Evolutionary conservation across 1,284 basidiomycete genomes (phyloP).

Genomic region (Termitomyces sp.): DNA sequence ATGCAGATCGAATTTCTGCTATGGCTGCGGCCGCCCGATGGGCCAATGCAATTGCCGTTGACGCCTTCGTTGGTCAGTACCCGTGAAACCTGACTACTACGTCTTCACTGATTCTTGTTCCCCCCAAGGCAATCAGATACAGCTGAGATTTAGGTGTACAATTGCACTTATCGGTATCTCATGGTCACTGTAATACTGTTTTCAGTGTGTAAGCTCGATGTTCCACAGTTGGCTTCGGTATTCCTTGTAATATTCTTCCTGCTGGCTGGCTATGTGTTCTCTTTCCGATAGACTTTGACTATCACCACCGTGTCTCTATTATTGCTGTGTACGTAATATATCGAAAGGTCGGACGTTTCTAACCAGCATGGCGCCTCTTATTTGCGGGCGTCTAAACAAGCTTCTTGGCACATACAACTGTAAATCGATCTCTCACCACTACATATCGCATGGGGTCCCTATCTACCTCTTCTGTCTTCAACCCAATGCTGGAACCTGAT

Average conservation of each 20-base stretch:
- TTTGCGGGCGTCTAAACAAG: neutral
- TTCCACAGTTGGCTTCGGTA: neutral
- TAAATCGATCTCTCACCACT: neutral
- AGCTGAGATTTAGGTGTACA: neutral
- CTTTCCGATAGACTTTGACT: neutral
- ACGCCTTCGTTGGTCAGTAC: neutral
- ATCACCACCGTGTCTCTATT: neutral
- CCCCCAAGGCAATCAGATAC: neutral
- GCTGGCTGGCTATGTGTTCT: neutral
- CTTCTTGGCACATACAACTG: neutral
- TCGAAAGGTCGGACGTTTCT: neutral
- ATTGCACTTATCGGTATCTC: neutral
- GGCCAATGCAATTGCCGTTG: constrained; percentile 3
- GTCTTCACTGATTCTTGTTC: neutral
- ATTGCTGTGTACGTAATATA: neutral
- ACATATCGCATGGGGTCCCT: constrained; percentile 2
- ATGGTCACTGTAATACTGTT: neutral
- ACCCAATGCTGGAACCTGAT: neutral
- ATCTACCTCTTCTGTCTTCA: neutral
- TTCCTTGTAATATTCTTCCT: neutral
- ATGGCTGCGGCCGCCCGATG: constrained; percentile 11
- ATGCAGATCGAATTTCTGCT: constrained; percentile 27
- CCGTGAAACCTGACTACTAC: neutral
- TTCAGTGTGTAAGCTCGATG: neutral
- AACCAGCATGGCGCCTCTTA: neutral